Evolutionary conservation across 148 eudicot genomes (phyloP), one percentile per base, ranked within the genome.

Genomic region (Rheum nobile): DNA sequence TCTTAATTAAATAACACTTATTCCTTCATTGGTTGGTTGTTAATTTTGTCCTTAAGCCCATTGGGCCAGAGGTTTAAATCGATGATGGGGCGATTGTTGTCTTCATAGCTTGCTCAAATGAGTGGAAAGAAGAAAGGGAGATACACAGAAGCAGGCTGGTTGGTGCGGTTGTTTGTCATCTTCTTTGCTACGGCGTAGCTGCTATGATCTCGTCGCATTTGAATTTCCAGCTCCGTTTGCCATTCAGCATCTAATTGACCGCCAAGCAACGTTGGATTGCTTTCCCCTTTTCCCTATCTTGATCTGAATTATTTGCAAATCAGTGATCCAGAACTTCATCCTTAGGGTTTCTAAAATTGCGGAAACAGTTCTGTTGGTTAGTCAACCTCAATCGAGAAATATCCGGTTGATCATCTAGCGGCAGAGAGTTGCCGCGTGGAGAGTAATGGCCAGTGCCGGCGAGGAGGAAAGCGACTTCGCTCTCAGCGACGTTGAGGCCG

Each of bases 401-500:
- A 21, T 28, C 34, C 74, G 78, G 41, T 75, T 68, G 73, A 75
- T 78, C 55, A 34, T 65, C 47, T 44, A 34, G 31, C 4, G 34
- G 6, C 9, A 34, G 73, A 34, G 32, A 44, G 39, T 46, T 24
- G 61, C 4, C 42, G 41, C 42, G 50, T 7, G 59, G 12, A 12
- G 16, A 6, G n/a, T 47, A 47, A 83, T 85, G 86, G 75, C 85
- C 48, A 82, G 68, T 75, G 79, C 81, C 74, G 91, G 82, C 12
- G 97, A 85, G 35, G 96, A 84, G 4, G 91, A 85, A 16, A 85
- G 80, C 82, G 89, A 84, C 80, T 87, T 76, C 74, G 92, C 87
- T 4, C 80, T 91, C 72, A 95, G 99, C 83, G 99, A 95, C 68
- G 83, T 91, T 0, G 99, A 95, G 65, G 96, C 74, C 12, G 96